Evolutionary conservation across 2,329 filamentous ascomycete genomes (phyloP), one percentile per base, ranked within the genome.

Genomic region (Onygenales sp.): DNA sequence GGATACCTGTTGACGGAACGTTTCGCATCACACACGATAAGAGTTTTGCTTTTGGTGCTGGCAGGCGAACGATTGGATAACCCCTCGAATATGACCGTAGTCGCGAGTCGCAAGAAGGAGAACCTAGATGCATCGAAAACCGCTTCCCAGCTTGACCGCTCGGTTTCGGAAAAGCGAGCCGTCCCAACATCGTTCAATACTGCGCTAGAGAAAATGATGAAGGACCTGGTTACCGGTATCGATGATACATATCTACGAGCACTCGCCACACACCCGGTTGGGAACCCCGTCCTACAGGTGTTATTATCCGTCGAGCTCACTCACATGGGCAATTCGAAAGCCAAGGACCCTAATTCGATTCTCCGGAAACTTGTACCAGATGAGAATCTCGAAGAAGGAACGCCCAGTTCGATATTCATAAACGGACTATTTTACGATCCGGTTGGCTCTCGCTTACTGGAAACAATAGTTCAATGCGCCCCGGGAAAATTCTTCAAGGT

Each of bases 21-120:
- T 47, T 97, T 95, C 65, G 93, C 90, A 5, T 97, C 93, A 0
- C 93, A 98, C 66, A 86, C 89, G 0, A 77, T 98, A 43, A 83
- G 93, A 47, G 88, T 95, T 0, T 78, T 98, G 7, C 76, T 98
- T 1, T 75, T 96, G 3, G 84, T 97, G 1, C 76, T 98, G 5
- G 88, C 92, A 0, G 93, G 93, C 6, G 80, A 88, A 55, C 85
- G 91, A 0, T 74, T 96, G 5, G 83, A 89, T 54, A 82, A 86
- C 54, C 72, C 79, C 0, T 79, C 84, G 0, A 83, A 80, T 27
- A 85, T 84, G 66, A 84, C 84, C 1, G 73, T 95, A n/a, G 72
- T 96, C 46, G 88, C 92, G 66, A 95, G 92, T 76, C 91, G 89
- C 70, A 91, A 85, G 72, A 97, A 97, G 71, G 91, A 97, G 70